Base-by-base conservation (phyloP, 495 filamentous ascomycete species). In the Geopyxis carbonaria region DNA sequence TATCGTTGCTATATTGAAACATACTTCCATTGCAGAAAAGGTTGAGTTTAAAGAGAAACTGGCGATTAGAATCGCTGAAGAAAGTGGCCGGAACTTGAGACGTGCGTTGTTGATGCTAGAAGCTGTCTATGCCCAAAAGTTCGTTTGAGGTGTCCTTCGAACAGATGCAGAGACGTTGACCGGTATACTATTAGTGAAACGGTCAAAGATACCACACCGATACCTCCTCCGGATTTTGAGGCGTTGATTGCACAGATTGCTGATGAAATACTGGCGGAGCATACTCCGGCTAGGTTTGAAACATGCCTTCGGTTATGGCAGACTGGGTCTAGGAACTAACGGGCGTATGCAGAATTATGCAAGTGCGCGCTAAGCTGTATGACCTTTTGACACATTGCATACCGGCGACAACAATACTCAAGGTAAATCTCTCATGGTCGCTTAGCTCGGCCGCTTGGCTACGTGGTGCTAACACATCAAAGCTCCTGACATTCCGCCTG, bases 321-420 rank as follows among this genome's bases (percentile, higher is more conserved):
- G 14, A 33, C 18, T 16, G 5, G n/a, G 5, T 7, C n/a, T 5
- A 30, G 11, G 11, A 5, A 15, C 27, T 30, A 11, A 37, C 34
- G n/a, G 3, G 3, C 3, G 5, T 33, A 44, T n/a, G n/a, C 8
- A 31, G 50, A 21, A 79, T 97, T 42, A 62, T 95, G 50, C 69
- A 80, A 54, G 85, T 94, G 5, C 75, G 89, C 38, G 73, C 82
- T 8, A 86, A 92, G 59, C 69, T 97, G 15, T 97, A 97, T 59
- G 89, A 97, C 58, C 69, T 97, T 4, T 65, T 97, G 28, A 87
- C 85, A 5, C 89, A 97, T 57, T 97, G 91, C 57, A 97, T 97
- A 52, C 89, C 89, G 1, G 67, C 89, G 1, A 92, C 89, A 0
- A 87, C 78, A 2, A 80, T 97, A 39, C 63, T 97, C 31, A 91